Conservation (phyloP, 371 early-diverging fungal species). For the Lichtheimia hyalospora region DNA sequence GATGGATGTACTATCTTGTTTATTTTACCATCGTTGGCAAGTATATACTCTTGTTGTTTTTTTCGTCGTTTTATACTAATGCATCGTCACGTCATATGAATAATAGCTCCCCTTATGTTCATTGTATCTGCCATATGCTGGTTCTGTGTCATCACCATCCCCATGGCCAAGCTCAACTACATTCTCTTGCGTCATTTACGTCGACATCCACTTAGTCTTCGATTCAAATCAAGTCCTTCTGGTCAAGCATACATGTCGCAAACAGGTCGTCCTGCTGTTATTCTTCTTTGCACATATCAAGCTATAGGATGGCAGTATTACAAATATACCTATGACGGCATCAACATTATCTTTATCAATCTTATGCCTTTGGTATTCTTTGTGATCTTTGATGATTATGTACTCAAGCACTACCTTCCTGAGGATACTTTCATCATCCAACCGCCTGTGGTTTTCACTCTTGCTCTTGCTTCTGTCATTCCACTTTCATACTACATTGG, state of each 20-base stretch:
- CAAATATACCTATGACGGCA: conserved; percentile 94
- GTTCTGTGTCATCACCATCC: conserved; percentile 88
- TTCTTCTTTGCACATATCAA: conserved; percentile 77
- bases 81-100: conserved; percentile 3
- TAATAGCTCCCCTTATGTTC: conserved; percentile 81
- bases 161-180: conserved; percentile 92
- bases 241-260: conserved; percentile 14
- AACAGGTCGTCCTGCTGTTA: conserved; percentile 31
- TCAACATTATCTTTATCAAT: conserved; percentile 96
- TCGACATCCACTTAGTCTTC: conserved; percentile 73
- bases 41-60: not conserved
- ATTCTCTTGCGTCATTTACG: conserved; percentile 75
- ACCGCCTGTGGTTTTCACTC: conserved; percentile 69
- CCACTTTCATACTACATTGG: conserved; percentile 97
- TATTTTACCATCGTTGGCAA: conserved; percentile 56
- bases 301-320: conserved; percentile 83
- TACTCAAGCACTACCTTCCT: conserved; percentile 54
- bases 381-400: conserved; percentile 78
- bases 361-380: conserved; percentile 80
- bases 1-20: conserved; percentile 60
- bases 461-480: conserved; percentile 82
- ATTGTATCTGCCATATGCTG: conserved; percentile 79
- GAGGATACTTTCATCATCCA: conserved; percentile 52
- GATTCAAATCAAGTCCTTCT: conserved; percentile 18
- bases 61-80: not conserved